Evolutionary conservation across 2,329 filamentous ascomycete genomes (phyloP), one percentile per base, ranked within the genome.

Genomic region (Phyllosticta citrichinensis): DNA sequence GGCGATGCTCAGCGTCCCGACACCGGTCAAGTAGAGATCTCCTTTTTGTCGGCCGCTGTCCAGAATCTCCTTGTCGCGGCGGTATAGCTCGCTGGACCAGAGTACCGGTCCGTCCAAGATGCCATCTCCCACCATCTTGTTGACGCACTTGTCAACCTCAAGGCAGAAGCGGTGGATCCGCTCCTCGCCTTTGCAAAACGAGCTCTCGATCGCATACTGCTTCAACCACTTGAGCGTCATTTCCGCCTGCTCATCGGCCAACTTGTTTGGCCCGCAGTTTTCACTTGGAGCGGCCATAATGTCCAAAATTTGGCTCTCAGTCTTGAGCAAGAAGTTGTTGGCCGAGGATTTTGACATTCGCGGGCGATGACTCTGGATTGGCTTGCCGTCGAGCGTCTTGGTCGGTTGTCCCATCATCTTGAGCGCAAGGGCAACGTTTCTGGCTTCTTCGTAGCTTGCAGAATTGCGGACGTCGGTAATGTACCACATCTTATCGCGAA

Each of bases 401-500:
- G 72, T 73, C 5, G 77, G 71, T 62, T 85, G 80, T 64, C 87
- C 88, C 94, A 99, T 97, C 8, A 88, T 91, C 73, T 94, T 95
- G 56, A 99, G 78, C 4, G 93, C 94, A 63, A 89, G 83, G 5
- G 91, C 89, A 55, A 97, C 87, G 65, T 93, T 90, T 62, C 87
- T 87, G 50, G 90, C 91, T 66, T 95, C 88, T 63, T 94, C 89
- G 68, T 97, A 97, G 10, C 86, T 85, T 56, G 86, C 88, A 3
- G 94, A 97, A 68, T 93, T 92, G 64, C 90, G 87, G 27, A 97
- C 92, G 72, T 97, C 91, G 1, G 89, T 93, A 63, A 94, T 89
- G 71, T 96, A 99, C 94, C 94, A 99, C 89, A 97, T 96, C 79
- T 97, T 97, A 72, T 96, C 89, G 52, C 94, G 85, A 50, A 97